These are phyloP conservation scores for Chaetomiaceae sp. DNA, from an alignment of 2,329 filamentous ascomycete genomes.

Conservation along the genomic window DNA sequence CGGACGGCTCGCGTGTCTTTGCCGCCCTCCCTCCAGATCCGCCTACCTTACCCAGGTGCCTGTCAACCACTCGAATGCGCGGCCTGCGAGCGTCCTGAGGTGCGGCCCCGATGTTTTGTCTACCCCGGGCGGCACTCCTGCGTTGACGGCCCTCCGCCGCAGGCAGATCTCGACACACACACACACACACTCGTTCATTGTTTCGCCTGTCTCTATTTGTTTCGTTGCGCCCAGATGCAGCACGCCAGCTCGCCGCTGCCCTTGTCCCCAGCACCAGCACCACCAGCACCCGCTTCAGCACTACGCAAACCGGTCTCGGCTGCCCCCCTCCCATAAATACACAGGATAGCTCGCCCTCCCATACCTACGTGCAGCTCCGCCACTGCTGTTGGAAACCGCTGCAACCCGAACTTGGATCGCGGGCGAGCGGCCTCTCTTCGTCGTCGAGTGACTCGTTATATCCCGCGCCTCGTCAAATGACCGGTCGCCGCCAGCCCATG, in stretches of 20 bases:
- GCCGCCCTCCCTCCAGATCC: constrained; percentile 21
- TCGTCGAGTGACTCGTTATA: constrained; percentile 16
- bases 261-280: constrained; percentile 2
- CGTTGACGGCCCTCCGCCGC: constrained; percentile 18
- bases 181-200: constrained; percentile 23
- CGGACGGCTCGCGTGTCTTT: constrained; percentile 26
- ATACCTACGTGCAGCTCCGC: constrained; percentile 18
- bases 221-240: constrained; percentile 10
- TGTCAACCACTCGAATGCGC: constrained; percentile 25
- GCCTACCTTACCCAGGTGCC: no score
- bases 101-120: constrained; percentile 19
- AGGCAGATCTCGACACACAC: constrained; percentile 18
- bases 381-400: constrained; percentile 16
- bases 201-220: constrained; percentile 1
- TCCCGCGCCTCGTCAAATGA: constrained; percentile 23
- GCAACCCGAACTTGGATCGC: constrained; percentile 19
- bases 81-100: constrained; percentile 21
- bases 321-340: constrained; percentile 6
- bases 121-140: constrained; percentile 19
- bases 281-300: background rate
- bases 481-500: constrained; percentile 15
- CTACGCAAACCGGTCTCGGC: background rate
- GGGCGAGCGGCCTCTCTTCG: constrained; percentile 19
- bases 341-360: constrained; percentile 6
- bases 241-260: no score